Evolutionary conservation across 805 yeast species (phyloP).

Genomic region (Candida ascalaphidarum): DNA sequence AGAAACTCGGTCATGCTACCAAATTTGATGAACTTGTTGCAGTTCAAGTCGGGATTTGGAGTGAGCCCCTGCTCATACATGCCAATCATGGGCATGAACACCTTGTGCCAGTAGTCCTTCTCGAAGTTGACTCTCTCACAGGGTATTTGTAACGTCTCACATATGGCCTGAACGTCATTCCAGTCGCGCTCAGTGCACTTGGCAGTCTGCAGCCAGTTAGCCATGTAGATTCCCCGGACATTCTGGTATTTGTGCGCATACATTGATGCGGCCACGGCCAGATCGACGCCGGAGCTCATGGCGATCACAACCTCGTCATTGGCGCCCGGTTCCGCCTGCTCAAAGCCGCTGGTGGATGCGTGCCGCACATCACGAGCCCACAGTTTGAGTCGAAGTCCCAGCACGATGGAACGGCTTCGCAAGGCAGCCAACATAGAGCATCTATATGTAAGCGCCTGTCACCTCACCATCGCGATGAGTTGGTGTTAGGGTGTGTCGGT

Average conservation of each 20-base stretch:
- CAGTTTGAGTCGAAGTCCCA: too few species aligned
- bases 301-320: slow-evolving; percentile 71
- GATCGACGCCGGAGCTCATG: slow-evolving; percentile 96
- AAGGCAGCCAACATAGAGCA: too few species aligned
- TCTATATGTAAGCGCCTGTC: too few species aligned
- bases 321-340: slow-evolving; percentile 37
- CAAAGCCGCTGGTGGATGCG: slow-evolving; percentile 9
- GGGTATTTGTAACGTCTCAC: slow-evolving; percentile 52
- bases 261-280: slow-evolving; percentile 77
- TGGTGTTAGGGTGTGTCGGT: too few species aligned
- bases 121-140: slow-evolving; percentile 79
- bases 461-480: too few species aligned
- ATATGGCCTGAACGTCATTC: slow-evolving; percentile 69
- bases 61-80: slow-evolving; percentile 67
- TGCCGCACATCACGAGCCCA: too few species aligned
- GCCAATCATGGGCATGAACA: slow-evolving; percentile 85
- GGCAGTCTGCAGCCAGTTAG: slow-evolving; percentile 71
- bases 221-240: slow-evolving; percentile 84
- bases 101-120: slow-evolving; percentile 85
- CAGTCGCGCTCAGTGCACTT: slow-evolving; percentile 82
- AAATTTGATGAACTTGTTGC: slow-evolving; percentile 81
- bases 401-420: too few species aligned
- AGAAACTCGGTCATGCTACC: slow-evolving; percentile 64
- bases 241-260: slow-evolving; percentile 46
- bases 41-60: slow-evolving; percentile 91